Evolutionary conservation across 2,329 filamentous ascomycete genomes (phyloP).

Genomic region (Phyllosticta paracitricarpa): DNA sequence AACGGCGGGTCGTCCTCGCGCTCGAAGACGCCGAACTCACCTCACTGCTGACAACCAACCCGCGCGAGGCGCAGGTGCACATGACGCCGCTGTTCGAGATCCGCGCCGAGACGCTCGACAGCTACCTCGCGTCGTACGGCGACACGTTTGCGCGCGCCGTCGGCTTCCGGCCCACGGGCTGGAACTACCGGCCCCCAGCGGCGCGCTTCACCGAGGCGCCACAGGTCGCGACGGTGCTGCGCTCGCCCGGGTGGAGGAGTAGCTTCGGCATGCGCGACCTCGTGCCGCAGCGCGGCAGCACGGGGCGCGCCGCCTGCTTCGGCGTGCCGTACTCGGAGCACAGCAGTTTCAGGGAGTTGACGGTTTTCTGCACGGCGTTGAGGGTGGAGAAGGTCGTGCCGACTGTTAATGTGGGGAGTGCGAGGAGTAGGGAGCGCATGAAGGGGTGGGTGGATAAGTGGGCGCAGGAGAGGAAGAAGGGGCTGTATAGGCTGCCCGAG

Average conservation of each 20-base stretch:
- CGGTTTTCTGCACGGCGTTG: constrained; percentile 82
- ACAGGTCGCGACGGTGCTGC: constrained; percentile 53
- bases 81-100: constrained; percentile 97
- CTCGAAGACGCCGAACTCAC: constrained; percentile 78
- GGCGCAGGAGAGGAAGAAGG: constrained; percentile 52
- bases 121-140: constrained; percentile 73
- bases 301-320: constrained; percentile 73
- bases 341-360: constrained; percentile 86
- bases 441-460: constrained; percentile 56
- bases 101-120: constrained; percentile 77
- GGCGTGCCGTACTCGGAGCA: constrained; percentile 95
- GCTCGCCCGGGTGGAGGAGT: constrained; percentile 63
- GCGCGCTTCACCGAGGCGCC: constrained; percentile 54
- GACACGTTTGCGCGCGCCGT: constrained; percentile 78
- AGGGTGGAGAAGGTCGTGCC: constrained; percentile 84
- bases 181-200: constrained; percentile 74
- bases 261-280: constrained; percentile 64
- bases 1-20: constrained; percentile 74
- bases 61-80: constrained; percentile 82
- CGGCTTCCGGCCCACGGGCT: constrained; percentile 85
- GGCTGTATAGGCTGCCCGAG: constrained; percentile 37
- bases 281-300: constrained; percentile 72
- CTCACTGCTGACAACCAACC: constrained; percentile 66
- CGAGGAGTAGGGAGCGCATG: constrained; percentile 55
- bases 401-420: constrained; percentile 75